phyloP scores from a whole-genome alignment of 2,329 filamentous ascomycete species.

The Stenocarpella maydis region DNA sequence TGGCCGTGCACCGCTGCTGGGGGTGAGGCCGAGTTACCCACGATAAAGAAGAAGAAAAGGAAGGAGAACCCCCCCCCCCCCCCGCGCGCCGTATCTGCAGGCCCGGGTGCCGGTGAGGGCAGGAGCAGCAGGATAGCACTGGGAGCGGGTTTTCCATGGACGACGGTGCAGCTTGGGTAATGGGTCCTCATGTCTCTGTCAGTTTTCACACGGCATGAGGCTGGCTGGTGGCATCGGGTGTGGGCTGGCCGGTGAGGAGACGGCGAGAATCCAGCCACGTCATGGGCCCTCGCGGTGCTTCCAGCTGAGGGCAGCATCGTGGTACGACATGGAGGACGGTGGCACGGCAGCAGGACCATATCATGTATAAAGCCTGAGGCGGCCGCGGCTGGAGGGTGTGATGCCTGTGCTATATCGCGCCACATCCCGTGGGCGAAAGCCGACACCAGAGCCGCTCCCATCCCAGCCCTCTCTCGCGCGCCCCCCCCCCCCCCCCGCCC shows the following conservation, averaged over 20 bases:
- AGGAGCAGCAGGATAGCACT: too few species aligned
- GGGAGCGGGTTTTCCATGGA: too few species aligned
- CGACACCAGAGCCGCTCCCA: too few species aligned
- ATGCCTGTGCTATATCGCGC: neutral
- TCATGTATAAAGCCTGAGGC: constrained; percentile 17
- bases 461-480: too few species aligned
- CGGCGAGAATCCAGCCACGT: constrained; percentile 5
- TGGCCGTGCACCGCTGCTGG: neutral
- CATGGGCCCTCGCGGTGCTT: neutral
- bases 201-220: neutral
- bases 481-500: too few species aligned
- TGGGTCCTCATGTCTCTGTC: neutral
- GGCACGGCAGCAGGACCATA: constrained; percentile 9
- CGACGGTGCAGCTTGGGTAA: neutral
- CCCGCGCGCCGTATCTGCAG: constrained; percentile 2
- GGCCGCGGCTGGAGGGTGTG: neutral
- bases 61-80: too few species aligned
- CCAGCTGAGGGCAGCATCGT: neutral
- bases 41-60: neutral
- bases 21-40: too few species aligned
- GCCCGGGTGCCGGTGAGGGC: constrained; percentile 3
- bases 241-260: neutral
- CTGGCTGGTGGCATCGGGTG: too few species aligned
- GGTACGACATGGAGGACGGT: neutral
- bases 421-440: neutral